phyloP scores from a whole-genome alignment of 2,329 filamentous ascomycete species.

The Paecilomyces variotii region DNA sequence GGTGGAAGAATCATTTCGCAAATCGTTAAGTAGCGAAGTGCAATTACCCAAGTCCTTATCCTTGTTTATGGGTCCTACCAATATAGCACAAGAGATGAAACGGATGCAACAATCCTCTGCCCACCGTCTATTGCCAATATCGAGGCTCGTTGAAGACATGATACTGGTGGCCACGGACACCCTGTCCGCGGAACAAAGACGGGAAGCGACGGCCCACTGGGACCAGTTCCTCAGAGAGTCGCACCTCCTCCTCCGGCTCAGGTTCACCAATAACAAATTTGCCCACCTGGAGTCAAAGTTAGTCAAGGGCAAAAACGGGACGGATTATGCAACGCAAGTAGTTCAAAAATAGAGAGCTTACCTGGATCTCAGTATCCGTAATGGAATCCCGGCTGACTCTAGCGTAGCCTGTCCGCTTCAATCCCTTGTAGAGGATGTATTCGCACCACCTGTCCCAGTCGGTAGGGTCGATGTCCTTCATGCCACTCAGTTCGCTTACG shows the following conservation, averaged over 20 bases:
- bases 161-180: slow-evolving; percentile 82
- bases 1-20: neutral
- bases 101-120: neutral
- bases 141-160: slow-evolving; percentile 92
- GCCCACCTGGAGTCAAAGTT: slow-evolving; percentile 50
- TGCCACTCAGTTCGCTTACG: slow-evolving; percentile 75
- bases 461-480: slow-evolving; percentile 86
- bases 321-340: neutral
- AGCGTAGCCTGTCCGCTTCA: slow-evolving; percentile 82
- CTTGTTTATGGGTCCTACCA: neutral
- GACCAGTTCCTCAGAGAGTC: slow-evolving; percentile 65
- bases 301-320: slow-evolving; percentile 3
- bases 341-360: slow-evolving; percentile 26
- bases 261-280: slow-evolving; percentile 81
- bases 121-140: slow-evolving; percentile 45
- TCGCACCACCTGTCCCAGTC: slow-evolving; percentile 99
- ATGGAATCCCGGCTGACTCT: slow-evolving; percentile 82
- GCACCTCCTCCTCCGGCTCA: slow-evolving; percentile 54
- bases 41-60: neutral
- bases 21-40: neutral
- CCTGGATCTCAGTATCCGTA: slow-evolving; percentile 94
- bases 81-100: neutral
- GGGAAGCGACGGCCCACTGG: slow-evolving; percentile 77
- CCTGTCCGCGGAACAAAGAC: slow-evolving; percentile 70
- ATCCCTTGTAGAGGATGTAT: slow-evolving; percentile 90